Evolutionary conservation across 106 monocot species (phyloP).

Genomic region (Dioscorea dumetorum): DNA sequence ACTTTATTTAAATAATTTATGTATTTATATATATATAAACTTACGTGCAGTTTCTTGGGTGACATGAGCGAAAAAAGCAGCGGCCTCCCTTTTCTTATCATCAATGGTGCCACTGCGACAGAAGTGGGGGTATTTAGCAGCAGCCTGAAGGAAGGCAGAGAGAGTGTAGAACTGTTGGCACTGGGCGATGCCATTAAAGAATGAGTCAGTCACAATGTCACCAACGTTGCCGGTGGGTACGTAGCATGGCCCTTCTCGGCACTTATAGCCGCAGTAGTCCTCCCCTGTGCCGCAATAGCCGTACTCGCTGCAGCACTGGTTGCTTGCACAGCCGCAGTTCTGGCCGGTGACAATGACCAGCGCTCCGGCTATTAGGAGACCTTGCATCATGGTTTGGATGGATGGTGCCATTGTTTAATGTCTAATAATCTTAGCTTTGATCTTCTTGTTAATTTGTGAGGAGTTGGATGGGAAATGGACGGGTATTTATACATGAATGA

Average conservation of each 20-base stretch:
- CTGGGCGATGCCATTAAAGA: constrained; percentile 45
- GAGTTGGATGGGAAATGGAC: too few species aligned
- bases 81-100: constrained; percentile 44
- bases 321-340: constrained; percentile 20
- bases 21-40: not conserved
- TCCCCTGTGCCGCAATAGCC: constrained; percentile 21
- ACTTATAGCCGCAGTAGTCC: constrained; percentile 24
- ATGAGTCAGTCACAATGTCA: constrained; percentile 29
- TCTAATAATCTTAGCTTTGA: too few species aligned
- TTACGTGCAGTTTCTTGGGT: constrained; percentile 52
- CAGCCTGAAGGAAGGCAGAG: constrained; percentile 24
- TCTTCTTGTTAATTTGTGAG: too few species aligned
- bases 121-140: constrained; percentile 17
- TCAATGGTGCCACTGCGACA: constrained; percentile 21
- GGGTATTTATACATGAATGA: too few species aligned
- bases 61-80: constrained; percentile 46
- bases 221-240: not conserved
- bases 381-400: not conserved
- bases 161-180: constrained; percentile 32
- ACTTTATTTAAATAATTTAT: too few species aligned
- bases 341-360: too few species aligned
- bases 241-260: constrained; percentile 25
- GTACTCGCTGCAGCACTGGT: constrained; percentile 21
- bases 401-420: too few species aligned
- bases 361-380: not conserved